Base-by-base conservation (phyloP, 1,284 basidiomycete species). In the Ceratobasidium sp. region DNA sequence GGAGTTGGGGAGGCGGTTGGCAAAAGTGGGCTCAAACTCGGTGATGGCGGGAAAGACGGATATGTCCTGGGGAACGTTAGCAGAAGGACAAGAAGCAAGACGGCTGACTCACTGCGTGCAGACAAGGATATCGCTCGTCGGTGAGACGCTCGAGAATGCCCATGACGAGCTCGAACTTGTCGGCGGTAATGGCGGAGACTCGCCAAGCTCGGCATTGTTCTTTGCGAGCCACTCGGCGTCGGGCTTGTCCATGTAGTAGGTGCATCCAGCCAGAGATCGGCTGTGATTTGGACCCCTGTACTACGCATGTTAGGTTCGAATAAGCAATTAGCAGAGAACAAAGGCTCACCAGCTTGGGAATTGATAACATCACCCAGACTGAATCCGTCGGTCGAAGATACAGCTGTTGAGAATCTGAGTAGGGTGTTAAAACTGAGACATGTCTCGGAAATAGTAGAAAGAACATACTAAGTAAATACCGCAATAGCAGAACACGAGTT, bases 211-310 rank as follows among this genome's bases (percentile, higher is more conserved):
- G n/a, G 61, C 73, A 82, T 99, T 99, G 84, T 96, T 96, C 84
- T 92, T 93, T 80, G 94, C 92, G 52, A 99, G 90, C 97, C 97
- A 99, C 77, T 94, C 93, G 81, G 94, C 91, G 86, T 99, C 98
- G 52, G 95, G 93, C 84, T 99, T 98, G 83, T 99, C 98, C 93
- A 99, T 94, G 81, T 92, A 94, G 84, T 99, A 99, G 4, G n/a
- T n/a, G n/a, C n/a, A n/a, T n/a, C n/a, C n/a, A n/a, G n/a, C n/a
- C n/a, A n/a, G n/a, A n/a, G n/a, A n/a, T n/a, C n/a, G n/a, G n/a
- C n/a, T n/a, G n/a, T n/a, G n/a, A n/a, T n/a, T n/a, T n/a, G n/a
- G n/a, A n/a, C n/a, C n/a, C n/a, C n/a, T n/a, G n/a, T n/a, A n/a
- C n/a, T n/a, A n/a, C n/a, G n/a, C n/a, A n/a, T n/a, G n/a, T n/a